Evolutionary conservation across 2,329 filamentous ascomycete species (phyloP).

Genomic region (Colletotrichum agaves): DNA sequence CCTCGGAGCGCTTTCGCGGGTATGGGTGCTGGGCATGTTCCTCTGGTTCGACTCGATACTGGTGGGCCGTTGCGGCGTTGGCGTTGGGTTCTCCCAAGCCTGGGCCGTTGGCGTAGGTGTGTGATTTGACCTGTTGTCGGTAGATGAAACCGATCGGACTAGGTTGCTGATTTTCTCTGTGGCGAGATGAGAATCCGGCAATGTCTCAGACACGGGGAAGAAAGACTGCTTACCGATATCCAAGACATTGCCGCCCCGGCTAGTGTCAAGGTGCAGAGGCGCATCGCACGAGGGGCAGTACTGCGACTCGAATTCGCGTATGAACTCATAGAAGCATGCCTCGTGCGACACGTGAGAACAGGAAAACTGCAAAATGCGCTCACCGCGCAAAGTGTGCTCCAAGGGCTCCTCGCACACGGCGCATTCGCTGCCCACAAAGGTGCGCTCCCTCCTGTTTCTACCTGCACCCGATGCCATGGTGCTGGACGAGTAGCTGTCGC

Average conservation of each 20-base stretch:
- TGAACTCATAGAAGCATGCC: constrained; percentile 98
- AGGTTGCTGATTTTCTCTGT: constrained; percentile 95
- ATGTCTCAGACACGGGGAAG: constrained; percentile 11
- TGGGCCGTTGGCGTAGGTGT: constrained; percentile 70
- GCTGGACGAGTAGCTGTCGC: constrained; percentile 43
- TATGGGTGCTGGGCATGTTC: constrained; percentile 46
- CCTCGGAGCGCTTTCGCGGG: constrained; percentile 51
- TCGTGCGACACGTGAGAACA: constrained; percentile 98
- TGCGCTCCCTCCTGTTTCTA: constrained; percentile 85
- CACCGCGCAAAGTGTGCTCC: constrained; percentile 93
- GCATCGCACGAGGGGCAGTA: constrained; percentile 95
- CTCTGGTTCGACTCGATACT: constrained; percentile 58
- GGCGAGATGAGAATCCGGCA: constrained; percentile 40
- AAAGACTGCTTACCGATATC: constrained; percentile 77
- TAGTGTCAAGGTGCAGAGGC: constrained; percentile 90
- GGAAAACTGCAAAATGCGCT: constrained; percentile 94
- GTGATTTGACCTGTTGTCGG: constrained; percentile 67
- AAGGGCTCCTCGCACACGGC: constrained; percentile 96
- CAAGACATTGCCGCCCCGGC: constrained; percentile 89
- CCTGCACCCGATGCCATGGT: constrained; percentile 65
- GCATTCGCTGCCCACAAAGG: constrained; percentile 94
- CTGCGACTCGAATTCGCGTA: constrained; percentile 92
- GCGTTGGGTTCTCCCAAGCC: constrained; percentile 74
- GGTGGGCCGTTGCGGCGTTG: constrained; percentile 60
- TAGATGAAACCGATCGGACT: constrained; percentile 81